A percentile compares a stretch with the other conserved stretches of the same genome.
Conservation (phyloP, 2,329 filamentous ascomycete species). For the Penicillium sp. region DNA sequence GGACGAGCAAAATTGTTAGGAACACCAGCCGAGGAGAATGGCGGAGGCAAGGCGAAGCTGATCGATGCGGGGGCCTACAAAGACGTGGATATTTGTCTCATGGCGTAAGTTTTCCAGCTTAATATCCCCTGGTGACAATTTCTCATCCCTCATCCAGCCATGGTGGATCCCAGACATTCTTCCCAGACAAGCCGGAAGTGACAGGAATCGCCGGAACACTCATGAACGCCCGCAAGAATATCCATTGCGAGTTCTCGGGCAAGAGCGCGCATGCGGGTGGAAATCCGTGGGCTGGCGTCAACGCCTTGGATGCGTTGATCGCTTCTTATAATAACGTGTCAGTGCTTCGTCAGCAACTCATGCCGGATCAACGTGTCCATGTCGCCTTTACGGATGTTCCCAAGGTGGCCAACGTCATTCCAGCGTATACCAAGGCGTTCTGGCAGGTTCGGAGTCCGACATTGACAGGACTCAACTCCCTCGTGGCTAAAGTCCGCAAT, state of each 20-base stretch:
- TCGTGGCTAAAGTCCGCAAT: conserved; percentile 30
- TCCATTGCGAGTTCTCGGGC: conserved; percentile 48
- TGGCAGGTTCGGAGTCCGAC: conserved; percentile 51
- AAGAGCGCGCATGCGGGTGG: conserved; percentile 58
- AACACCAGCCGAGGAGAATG: conserved; percentile 42
- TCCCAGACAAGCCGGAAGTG: conserved; percentile 16
- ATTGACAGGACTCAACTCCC: conserved; percentile 38
- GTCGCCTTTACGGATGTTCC: conserved; percentile 57
- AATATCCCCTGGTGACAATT: neutral
- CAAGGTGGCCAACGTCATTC: conserved; percentile 58
- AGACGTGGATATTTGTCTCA: conserved; percentile 44
- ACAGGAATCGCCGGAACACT: conserved; percentile 29
- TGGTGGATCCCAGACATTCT: conserved; percentile 28
- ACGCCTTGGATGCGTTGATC: conserved; percentile 60
- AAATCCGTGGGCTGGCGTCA: conserved; percentile 61
- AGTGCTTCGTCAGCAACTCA: conserved; percentile 58
- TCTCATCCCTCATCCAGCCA: conserved; percentile 19
- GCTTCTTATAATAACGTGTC: conserved; percentile 49
- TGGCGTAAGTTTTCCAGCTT: conserved; percentile 35
- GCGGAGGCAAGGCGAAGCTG: conserved; percentile 43
- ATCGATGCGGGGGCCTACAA: conserved; percentile 48
- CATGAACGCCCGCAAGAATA: conserved; percentile 37
- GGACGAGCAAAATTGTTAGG: conserved; percentile 39
- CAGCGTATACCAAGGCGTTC: conserved; percentile 49
- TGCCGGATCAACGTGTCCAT: conserved; percentile 55